Evolutionary conservation across 169 alveolate genomes (phyloP).

Genomic region (Eimeria maxima): DNA sequence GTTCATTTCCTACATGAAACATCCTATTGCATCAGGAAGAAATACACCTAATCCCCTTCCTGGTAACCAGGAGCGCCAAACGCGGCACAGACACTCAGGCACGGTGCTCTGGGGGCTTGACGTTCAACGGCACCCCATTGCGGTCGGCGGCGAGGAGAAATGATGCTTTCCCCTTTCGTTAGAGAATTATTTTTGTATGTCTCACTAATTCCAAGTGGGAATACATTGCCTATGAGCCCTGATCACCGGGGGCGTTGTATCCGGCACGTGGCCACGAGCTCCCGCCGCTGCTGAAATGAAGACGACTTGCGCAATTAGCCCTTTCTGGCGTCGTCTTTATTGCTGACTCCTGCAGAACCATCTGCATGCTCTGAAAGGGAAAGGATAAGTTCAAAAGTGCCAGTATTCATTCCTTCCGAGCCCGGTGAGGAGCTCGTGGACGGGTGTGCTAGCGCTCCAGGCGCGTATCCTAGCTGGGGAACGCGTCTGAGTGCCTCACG

Average conservation of each 20-base stretch:
- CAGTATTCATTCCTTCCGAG: background rate
- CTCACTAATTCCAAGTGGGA: background rate
- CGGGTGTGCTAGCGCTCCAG: conserved; percentile 1
- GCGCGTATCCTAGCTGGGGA: background rate
- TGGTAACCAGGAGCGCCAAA: background rate
- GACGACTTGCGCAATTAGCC: background rate
- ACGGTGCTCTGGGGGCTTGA: conserved; percentile 56
- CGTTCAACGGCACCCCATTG: background rate
- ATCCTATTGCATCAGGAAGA: background rate
- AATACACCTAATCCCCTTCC: background rate
- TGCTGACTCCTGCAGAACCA: background rate
- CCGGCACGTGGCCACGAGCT: background rate
- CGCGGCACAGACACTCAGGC: background rate
- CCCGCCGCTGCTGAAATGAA: background rate
- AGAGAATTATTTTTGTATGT: background rate
- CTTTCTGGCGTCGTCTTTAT: background rate
- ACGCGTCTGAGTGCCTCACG: background rate
- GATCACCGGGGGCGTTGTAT: background rate
- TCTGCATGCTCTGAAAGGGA: background rate
- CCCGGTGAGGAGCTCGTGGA: background rate
- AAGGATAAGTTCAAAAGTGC: background rate
- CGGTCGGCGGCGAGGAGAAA: conserved; percentile 21
- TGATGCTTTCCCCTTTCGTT: background rate
- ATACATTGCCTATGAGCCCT: background rate
- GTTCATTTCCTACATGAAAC: background rate